Conservation (phyloP, 768 basidiomycete genomes). For the Termitomyces sp. region DNA sequence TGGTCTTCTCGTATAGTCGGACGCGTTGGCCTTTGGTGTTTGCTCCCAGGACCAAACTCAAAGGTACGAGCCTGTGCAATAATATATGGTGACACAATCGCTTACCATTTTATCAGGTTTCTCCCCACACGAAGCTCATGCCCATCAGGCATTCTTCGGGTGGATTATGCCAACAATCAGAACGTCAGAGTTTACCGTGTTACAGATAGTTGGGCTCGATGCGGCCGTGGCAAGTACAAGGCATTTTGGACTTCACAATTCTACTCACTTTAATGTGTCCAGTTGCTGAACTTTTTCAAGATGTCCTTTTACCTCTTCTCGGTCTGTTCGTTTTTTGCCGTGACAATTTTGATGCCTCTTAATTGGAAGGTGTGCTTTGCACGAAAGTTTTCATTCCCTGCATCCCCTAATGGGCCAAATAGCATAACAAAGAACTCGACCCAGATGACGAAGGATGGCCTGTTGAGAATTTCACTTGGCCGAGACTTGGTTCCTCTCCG, state of each 20-base stretch:
- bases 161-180: constrained; percentile 93
- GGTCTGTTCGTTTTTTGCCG: constrained; percentile 75
- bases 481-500: constrained; percentile 19
- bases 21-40: constrained; percentile 87
- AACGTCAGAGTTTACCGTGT: constrained; percentile 86
- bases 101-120: constrained; percentile 49
- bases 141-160: constrained; percentile 82
- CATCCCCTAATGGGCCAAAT: constrained; percentile 1
- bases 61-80: constrained; percentile 44
- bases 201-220: constrained; percentile 95
- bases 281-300: constrained; percentile 95
- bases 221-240: constrained; percentile 76
- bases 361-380: constrained; percentile 73
- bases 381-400: not conserved
- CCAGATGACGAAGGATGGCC: constrained; percentile 45
- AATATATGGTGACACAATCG: constrained; percentile 5
- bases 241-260: not conserved
- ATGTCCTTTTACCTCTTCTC: constrained; percentile 92
- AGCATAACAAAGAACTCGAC: constrained; percentile 73
- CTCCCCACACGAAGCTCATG: constrained; percentile 90
- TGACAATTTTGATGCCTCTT: constrained; percentile 87
- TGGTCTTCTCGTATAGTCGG: constrained; percentile 85
- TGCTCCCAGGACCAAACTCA: constrained; percentile 90
- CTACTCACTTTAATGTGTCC: not conserved
- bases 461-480: constrained; percentile 41